Conservation (phyloP, 768 basidiomycete species). For the Suillus decipiens region DNA sequence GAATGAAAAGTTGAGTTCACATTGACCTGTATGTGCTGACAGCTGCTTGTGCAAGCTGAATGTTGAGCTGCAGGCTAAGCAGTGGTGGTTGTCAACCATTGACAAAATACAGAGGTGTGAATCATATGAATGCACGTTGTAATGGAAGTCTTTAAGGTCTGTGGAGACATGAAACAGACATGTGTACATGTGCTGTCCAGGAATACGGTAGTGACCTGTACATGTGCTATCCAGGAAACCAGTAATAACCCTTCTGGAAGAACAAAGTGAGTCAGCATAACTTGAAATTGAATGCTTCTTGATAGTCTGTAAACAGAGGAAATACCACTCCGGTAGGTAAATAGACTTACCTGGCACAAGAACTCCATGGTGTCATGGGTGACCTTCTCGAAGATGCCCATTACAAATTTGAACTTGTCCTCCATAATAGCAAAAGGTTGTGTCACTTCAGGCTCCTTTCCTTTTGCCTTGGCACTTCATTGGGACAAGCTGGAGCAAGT, state of each 20-base stretch:
- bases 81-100: not conserved
- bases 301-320: slow-evolving; percentile 71
- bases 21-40: not conserved
- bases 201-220: too few species aligned
- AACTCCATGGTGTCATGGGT: slow-evolving; percentile 33
- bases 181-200: too few species aligned
- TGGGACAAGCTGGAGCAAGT: slow-evolving; percentile 55
- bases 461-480: slow-evolving; percentile 77
- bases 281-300: slow-evolving; percentile 67
- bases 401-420: slow-evolving; percentile 92
- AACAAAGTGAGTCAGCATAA: too few species aligned
- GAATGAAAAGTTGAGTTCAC: not conserved
- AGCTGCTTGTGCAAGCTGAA: not conserved
- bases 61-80: not conserved
- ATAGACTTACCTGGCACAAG: slow-evolving; percentile 74
- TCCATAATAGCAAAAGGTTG: slow-evolving; percentile 74
- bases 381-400: slow-evolving; percentile 87
- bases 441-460: slow-evolving; percentile 74
- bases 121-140: too few species aligned
- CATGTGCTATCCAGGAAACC: too few species aligned
- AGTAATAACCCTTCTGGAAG: too few species aligned
- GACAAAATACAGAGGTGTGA: not conserved
- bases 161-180: not conserved
- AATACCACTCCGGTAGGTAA: slow-evolving; percentile 54
- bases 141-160: too few species aligned